Conservation (phyloP, 2,329 filamentous ascomycete species). For the Diaporthe sp. region DNA sequence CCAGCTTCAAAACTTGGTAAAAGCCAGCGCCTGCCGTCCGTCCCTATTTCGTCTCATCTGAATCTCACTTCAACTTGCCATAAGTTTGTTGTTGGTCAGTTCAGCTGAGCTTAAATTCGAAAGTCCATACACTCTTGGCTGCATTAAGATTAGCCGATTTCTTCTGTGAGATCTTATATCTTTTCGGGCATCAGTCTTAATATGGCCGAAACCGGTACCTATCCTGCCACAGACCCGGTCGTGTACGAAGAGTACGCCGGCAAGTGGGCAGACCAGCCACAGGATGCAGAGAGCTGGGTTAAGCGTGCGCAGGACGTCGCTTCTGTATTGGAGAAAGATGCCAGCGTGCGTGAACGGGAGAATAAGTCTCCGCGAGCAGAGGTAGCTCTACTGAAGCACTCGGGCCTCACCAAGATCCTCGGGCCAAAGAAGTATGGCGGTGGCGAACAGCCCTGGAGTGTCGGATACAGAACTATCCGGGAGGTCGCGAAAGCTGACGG, state of each 20-base stretch:
- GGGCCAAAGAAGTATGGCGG: constrained; percentile 58
- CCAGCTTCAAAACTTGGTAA: background rate
- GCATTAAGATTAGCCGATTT: too few species aligned
- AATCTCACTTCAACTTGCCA: background rate
- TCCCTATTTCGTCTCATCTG: background rate
- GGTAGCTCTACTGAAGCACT: constrained; percentile 57
- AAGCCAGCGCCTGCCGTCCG: background rate
- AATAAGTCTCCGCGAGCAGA: constrained; percentile 59
- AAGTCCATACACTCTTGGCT: background rate
- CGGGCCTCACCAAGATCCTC: constrained; percentile 56
- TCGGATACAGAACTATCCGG: constrained; percentile 71
- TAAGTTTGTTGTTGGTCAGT: background rate
- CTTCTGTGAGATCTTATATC: background rate
- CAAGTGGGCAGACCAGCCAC: constrained; percentile 54
- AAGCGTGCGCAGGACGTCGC: constrained; percentile 57
- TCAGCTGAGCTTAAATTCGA: background rate
- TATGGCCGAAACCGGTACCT: constrained; percentile 13
- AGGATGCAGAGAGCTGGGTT: constrained; percentile 53
- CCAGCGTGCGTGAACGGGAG: constrained; percentile 52
- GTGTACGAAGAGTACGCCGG: constrained; percentile 55
- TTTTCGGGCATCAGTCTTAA: background rate
- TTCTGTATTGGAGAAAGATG: constrained; percentile 52
- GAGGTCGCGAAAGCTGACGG: constrained; percentile 76
- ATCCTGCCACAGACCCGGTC: constrained; percentile 50
- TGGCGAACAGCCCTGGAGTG: constrained; percentile 59